These are phyloP conservation scores for Neonectria sp. DNA, from an alignment of 2,329 filamentous ascomycete species.

Conservation along the genomic window DNA sequence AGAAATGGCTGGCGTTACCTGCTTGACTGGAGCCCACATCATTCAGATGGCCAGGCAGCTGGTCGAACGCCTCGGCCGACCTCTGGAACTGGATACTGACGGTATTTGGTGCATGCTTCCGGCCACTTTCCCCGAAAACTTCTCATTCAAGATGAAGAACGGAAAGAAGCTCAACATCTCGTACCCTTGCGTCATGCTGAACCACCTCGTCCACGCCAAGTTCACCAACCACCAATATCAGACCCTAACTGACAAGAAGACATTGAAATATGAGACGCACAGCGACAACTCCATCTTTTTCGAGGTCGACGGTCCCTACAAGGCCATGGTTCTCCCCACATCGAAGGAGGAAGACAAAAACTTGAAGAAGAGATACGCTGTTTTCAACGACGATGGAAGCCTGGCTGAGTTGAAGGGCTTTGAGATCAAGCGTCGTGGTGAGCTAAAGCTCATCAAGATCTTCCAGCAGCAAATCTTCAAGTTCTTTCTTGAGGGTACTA, in stretches of 20 bases:
- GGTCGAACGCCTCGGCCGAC: conserved; percentile 92
- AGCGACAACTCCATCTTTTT: conserved; percentile 99
- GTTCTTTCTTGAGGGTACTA: conserved; percentile 94
- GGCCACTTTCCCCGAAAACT: conserved; percentile 96
- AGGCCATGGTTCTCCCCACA: conserved; percentile 95
- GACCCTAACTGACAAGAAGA: conserved; percentile 83
- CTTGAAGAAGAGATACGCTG: conserved; percentile 98
- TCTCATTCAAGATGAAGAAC: conserved; percentile 92
- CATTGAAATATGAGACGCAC: conserved; percentile 94
- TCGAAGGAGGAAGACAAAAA: conserved; percentile 99
- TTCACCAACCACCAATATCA: conserved; percentile 99
- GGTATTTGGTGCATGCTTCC: conserved; percentile 99
- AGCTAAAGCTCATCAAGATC: conserved; percentile 99
- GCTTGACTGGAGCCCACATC: conserved; percentile 94
- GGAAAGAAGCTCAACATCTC: conserved; percentile 98
- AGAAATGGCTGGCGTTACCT: conserved; percentile 99
- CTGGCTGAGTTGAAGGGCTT: conserved; percentile 97
- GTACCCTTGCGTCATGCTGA: conserved; percentile 99
- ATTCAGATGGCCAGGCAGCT: conserved; percentile 96
- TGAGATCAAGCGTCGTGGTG: conserved; percentile 96
- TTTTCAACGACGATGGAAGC: conserved; percentile 98
- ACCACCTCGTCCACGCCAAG: conserved; percentile 92
- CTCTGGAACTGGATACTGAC: conserved; percentile 95
- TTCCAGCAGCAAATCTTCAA: conserved; percentile 99
- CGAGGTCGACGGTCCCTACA: conserved; percentile 98